Conservation (phyloP, 2,329 filamentous ascomycete genomes). For the Cercospora sp. region DNA sequence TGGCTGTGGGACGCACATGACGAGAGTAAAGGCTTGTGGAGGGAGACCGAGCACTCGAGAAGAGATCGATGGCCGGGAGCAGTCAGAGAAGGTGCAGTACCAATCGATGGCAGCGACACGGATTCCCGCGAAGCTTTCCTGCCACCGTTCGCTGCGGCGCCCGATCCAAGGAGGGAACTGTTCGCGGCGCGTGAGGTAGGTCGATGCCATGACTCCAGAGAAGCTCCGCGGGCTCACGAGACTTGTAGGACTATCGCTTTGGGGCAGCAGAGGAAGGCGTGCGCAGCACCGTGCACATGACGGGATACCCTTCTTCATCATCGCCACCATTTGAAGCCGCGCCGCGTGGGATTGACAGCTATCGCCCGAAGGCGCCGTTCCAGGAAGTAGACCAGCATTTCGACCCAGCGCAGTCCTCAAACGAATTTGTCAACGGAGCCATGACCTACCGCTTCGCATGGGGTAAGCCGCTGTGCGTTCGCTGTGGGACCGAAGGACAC, state of each 20-base stretch:
- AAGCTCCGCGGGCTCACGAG: neutral
- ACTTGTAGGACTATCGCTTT: neutral
- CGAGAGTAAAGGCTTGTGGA: neutral
- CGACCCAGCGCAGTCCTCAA: slow-evolving; percentile 17
- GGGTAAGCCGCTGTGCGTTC: slow-evolving; percentile 27
- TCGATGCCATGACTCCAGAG: neutral
- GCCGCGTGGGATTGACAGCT: neutral
- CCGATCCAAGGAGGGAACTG: neutral
- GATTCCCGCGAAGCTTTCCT: neutral
- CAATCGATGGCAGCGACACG: neutral
- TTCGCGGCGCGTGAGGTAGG: neutral
- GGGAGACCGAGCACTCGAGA: neutral
- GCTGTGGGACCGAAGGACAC: slow-evolving; percentile 25
- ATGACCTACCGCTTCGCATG: slow-evolving; percentile 24
- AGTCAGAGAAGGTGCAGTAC: neutral
- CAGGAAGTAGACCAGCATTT: slow-evolving; percentile 13
- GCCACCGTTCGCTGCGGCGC: neutral
- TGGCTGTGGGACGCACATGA: slow-evolving; percentile 25
- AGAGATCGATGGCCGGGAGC: neutral
- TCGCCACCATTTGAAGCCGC: neutral
- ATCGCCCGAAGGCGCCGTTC: neutral
- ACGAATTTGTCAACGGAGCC: slow-evolving; percentile 25
- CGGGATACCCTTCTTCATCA: neutral
- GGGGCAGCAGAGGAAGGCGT: neutral
- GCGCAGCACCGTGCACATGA: neutral